Evolutionary conservation across 805 yeast species (phyloP).

Genomic region (Metschnikowia kunwiensis): DNA sequence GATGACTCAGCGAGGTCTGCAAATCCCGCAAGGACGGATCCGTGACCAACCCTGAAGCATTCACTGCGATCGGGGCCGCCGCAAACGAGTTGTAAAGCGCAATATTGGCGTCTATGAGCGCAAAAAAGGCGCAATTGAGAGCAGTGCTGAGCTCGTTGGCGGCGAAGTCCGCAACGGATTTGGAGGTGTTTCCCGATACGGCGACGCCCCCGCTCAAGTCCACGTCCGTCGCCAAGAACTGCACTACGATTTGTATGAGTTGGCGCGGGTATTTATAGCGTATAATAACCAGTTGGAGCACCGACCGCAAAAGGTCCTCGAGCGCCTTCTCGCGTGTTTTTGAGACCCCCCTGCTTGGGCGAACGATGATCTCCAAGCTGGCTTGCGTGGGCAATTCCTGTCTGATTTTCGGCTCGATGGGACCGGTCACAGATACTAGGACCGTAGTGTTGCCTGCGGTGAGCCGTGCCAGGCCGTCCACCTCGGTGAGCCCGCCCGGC

Average conservation of each 20-base stretch:
- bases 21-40: slow-evolving; percentile 50
- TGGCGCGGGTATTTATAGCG: slow-evolving; percentile 75
- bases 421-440: slow-evolving; percentile 82
- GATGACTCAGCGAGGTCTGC: slow-evolving; percentile 51
- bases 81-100: slow-evolving; percentile 63
- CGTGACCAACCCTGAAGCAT: slow-evolving; percentile 22
- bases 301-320: slow-evolving; percentile 65
- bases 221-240: slow-evolving; percentile 33
- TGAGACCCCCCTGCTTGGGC: slow-evolving; percentile 77
- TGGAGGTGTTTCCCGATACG: slow-evolving; percentile 17
- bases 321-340: slow-evolving; percentile 71
- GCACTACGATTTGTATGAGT: slow-evolving; percentile 43
- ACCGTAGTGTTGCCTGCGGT: slow-evolving; percentile 52
- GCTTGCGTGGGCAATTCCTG: slow-evolving; percentile 82
- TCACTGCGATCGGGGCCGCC: slow-evolving; percentile 44
- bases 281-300: slow-evolving; percentile 58
- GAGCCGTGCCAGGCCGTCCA: slow-evolving; percentile 78
- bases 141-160: slow-evolving; percentile 61
- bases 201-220: slow-evolving; percentile 15
- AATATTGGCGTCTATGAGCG: slow-evolving; percentile 77
- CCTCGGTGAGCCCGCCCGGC: slow-evolving; percentile 44
- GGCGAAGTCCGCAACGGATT: slow-evolving; percentile 26
- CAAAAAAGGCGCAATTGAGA: slow-evolving; percentile 69
- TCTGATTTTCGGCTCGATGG: slow-evolving; percentile 76
- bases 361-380: slow-evolving; percentile 70